Conservation (phyloP, 495 filamentous ascomycete genomes). For the Penicillium manginii region DNA sequence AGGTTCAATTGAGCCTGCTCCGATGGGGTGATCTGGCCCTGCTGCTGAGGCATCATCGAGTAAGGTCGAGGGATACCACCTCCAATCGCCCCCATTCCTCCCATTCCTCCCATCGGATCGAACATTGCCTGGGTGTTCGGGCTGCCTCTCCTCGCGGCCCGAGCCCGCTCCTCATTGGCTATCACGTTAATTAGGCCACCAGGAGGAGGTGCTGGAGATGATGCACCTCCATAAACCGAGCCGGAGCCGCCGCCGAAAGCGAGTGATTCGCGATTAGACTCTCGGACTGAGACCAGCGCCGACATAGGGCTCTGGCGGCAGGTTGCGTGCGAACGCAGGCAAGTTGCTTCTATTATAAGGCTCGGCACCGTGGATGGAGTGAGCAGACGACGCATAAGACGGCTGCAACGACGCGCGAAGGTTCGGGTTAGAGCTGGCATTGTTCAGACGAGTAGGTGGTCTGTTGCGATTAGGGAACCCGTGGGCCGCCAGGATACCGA, state of each 20-base stretch:
- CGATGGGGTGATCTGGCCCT: constrained; percentile 47
- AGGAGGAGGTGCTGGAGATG: constrained; percentile 44
- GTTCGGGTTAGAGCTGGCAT: constrained; percentile 62
- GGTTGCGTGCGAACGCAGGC: constrained; percentile 83
- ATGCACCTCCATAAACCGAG: constrained; percentile 55
- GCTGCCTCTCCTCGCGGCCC: constrained; percentile 77
- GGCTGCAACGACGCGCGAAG: constrained; percentile 46
- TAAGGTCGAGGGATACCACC: constrained; percentile 48
- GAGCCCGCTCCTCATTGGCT: constrained; percentile 76
- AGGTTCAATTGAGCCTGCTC: constrained; percentile 84
- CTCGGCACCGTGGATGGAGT: constrained; percentile 40
- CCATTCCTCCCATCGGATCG: constrained; percentile 29
- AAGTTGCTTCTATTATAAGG: constrained; percentile 52
- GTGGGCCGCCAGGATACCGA: constrained; percentile 88
- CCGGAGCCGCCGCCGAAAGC: constrained; percentile 65
- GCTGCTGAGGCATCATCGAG: constrained; percentile 42
- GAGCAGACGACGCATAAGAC: constrained; percentile 42
- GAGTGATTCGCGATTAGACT: constrained; percentile 74
- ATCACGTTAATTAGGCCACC: constrained; percentile 93
- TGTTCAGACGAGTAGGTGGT: constrained; percentile 72
- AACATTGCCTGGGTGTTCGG: constrained; percentile 64
- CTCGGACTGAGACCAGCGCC: constrained; percentile 78
- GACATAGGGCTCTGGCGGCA: constrained; percentile 88
- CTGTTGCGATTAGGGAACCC: constrained; percentile 87
- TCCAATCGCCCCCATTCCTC: constrained; percentile 20